Conservation (phyloP, 176 grass and related monocot species). For the Aegilops longissima region DNA sequence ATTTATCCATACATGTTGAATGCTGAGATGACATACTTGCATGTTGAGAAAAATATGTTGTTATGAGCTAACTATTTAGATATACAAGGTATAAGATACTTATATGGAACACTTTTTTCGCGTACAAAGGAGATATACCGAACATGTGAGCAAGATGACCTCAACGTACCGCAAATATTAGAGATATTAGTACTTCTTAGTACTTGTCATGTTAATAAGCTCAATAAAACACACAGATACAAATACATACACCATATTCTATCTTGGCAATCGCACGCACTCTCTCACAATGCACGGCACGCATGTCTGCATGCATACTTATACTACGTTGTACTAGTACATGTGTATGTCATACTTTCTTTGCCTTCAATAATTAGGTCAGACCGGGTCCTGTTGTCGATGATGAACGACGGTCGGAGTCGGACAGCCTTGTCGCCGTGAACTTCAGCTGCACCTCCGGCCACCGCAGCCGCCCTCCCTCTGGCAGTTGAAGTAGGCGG, state of each 20-base stretch:
- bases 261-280: background rate
- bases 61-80: too few relatives aligned
- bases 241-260: background rate
- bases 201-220: too few relatives aligned
- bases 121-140: too few relatives aligned
- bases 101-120: too few relatives aligned
- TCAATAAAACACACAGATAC: too few relatives aligned
- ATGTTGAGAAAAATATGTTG: too few relatives aligned
- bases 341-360: background rate
- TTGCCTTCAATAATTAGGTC: background rate
- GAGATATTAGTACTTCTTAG: too few relatives aligned
- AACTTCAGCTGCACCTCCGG: constrained; percentile 24
- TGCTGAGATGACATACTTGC: too few relatives aligned
- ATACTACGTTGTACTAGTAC: background rate
- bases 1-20: too few relatives aligned
- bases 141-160: too few relatives aligned
- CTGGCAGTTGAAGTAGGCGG: background rate
- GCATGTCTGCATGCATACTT: background rate
- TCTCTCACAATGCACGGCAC: background rate
- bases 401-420: background rate
- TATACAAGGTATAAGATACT: too few relatives aligned
- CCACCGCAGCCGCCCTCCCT: background rate
- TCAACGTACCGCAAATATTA: too few relatives aligned
- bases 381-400: background rate
- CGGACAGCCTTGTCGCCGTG: background rate